phyloP scores from a whole-genome alignment of 177 flowering plant species.

The Vitis hybrid region DNA sequence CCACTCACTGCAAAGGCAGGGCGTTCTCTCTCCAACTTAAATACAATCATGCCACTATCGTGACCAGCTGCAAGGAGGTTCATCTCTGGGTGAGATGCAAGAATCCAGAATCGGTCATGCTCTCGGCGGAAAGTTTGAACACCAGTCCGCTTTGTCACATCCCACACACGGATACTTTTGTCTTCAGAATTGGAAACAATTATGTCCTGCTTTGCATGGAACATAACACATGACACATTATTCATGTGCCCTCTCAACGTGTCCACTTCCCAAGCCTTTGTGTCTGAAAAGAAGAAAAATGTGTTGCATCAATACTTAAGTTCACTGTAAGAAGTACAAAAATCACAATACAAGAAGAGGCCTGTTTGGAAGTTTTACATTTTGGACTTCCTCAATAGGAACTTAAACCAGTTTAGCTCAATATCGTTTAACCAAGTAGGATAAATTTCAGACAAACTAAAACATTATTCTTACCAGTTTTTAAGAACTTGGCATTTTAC shows the following conservation, averaged over 20 bases:
- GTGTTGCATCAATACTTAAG: background rate
- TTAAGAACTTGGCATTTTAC: no score
- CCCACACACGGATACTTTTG: slow-evolving; percentile 94
- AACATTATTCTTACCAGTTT: no score
- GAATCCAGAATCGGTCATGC: slow-evolving; percentile 88
- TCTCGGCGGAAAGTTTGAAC: slow-evolving; percentile 82
- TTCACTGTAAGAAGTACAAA: background rate
- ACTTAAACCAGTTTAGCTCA: background rate
- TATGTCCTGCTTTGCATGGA: slow-evolving; percentile 85
- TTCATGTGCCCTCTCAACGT: slow-evolving; percentile 91
- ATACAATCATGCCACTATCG: slow-evolving; percentile 92
- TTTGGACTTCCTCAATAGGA: background rate
- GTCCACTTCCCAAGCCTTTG: slow-evolving; percentile 94
- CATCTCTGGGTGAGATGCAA: slow-evolving; percentile 86
- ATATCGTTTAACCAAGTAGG: no score
- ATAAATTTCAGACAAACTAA: background rate
- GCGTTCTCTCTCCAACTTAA: slow-evolving; percentile 86
- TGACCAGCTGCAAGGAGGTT: slow-evolving; percentile 92
- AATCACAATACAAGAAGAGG: background rate
- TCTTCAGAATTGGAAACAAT: slow-evolving; percentile 92
- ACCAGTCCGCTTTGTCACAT: slow-evolving; percentile 79
- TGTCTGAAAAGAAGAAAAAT: slow-evolving; percentile 46
- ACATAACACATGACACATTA: slow-evolving; percentile 86
- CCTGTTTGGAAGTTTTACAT: background rate
- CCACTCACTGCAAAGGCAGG: slow-evolving; percentile 87